Percentiles rank a stretch among this genome's conserved stretches.
Conservation (phyloP, 805 yeast species). For the Saturnispora ahearnii region DNA sequence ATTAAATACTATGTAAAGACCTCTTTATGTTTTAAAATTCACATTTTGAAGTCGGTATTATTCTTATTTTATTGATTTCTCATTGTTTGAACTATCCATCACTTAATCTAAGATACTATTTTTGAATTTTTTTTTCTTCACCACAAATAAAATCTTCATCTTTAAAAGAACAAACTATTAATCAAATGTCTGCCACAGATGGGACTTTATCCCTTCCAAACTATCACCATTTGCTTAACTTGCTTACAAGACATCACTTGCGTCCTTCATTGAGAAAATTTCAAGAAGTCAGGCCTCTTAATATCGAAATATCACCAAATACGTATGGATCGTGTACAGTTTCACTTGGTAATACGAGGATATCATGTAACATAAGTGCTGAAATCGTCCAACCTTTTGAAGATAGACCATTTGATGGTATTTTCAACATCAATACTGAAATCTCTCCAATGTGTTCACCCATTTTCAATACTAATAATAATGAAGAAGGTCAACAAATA, state of each 20-base stretch:
- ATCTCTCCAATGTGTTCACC: conserved; percentile 87
- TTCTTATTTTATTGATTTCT: too few relatives aligned
- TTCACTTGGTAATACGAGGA: conserved; percentile 63
- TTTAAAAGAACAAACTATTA: not conserved
- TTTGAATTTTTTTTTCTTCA: not conserved
- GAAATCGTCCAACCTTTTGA: conserved; percentile 73
- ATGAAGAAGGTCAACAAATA: conserved; percentile 1
- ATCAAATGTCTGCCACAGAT: conserved; percentile 9
- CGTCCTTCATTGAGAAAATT: conserved; percentile 12
- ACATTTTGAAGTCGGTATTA: too few relatives aligned
- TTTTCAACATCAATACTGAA: conserved; percentile 77
- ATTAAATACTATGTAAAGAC: too few relatives aligned
- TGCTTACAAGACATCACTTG: conserved; percentile 8
- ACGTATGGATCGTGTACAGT: conserved; percentile 74
- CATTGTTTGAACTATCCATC: not conserved
- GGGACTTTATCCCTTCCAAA: conserved; percentile 11
- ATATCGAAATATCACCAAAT: conserved; percentile 39
- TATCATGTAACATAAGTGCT: conserved; percentile 66
- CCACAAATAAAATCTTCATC: not conserved
- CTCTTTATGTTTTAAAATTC: too few relatives aligned
- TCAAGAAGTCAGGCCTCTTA: conserved; percentile 9
- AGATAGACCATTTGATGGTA: conserved; percentile 90
- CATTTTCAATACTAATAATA: conserved; percentile 33
- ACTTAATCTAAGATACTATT: not conserved
- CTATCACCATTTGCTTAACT: conserved; percentile 1